A percentile compares a stretch with the other conserved stretches of the same genome.
phyloP scores from a whole-genome alignment of 805 yeast genomes.

The Candida vaughaniae region DNA sequence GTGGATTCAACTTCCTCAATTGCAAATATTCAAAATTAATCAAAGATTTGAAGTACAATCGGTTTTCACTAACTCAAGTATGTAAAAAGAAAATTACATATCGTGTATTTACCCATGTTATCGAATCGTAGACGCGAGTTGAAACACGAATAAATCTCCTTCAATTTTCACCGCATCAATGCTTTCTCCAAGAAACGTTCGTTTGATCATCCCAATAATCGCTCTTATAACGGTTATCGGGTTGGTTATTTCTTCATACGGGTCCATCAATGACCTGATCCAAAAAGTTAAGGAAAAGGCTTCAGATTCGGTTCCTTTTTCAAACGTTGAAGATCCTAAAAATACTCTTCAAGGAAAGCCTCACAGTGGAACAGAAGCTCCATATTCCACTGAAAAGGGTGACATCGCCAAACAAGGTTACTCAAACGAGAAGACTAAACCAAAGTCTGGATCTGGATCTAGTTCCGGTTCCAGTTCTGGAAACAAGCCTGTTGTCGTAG shows the following conservation, averaged over 20 bases:
- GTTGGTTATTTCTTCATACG: slow-evolving; percentile 48
- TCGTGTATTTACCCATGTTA: no score
- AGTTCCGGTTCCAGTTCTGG: no score
- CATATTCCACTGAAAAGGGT: slow-evolving; percentile 24
- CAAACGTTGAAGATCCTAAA: slow-evolving; percentile 18
- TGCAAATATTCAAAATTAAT: no score
- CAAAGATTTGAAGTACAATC: no score
- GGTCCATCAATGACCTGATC: slow-evolving; percentile 26
- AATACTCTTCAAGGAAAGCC: slow-evolving; percentile 34
- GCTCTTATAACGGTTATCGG: slow-evolving; percentile 50
- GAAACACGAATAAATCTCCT: no score
- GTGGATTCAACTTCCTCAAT: no score
- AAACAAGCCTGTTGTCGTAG: slow-evolving; percentile 14
- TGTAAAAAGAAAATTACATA: no score
- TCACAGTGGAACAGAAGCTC: slow-evolving; percentile 35
- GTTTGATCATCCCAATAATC: slow-evolving; percentile 51
- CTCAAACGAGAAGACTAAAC: not conserved
- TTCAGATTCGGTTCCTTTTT: slow-evolving; percentile 21
- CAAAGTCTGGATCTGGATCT: slow-evolving; percentile 13
- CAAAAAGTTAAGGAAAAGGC: slow-evolving; percentile 28
- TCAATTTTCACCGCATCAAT: slow-evolving; percentile 14
- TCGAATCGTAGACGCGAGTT: not conserved
- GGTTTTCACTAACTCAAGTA: no score
- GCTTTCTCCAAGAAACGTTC: slow-evolving; percentile 48
- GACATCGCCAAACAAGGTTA: not conserved